These are phyloP conservation scores for Plasmopara halstedii DNA, from an alignment of 352 stramenopile genomes.

Conservation along the genomic window DNA sequence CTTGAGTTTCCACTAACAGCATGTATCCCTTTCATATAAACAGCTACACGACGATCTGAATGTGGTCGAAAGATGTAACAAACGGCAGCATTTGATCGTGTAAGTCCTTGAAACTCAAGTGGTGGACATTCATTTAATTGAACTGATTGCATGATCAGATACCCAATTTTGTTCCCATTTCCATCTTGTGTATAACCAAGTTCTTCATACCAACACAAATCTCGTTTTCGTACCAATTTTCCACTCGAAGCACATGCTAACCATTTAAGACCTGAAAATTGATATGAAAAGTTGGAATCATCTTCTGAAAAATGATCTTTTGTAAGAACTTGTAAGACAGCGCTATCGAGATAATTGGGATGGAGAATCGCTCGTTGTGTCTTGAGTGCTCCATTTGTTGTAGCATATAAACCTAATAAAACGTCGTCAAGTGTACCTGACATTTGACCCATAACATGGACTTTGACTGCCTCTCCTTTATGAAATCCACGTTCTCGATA, in stretches of 20 bases:
- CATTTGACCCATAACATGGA: constrained; percentile 43
- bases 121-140: constrained; percentile 41
- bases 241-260: constrained; percentile 32
- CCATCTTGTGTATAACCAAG: constrained; percentile 41
- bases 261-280: constrained; percentile 58
- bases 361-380: constrained; percentile 61
- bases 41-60: constrained; percentile 34
- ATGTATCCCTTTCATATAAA: constrained; percentile 63
- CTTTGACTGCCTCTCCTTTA: constrained; percentile 42
- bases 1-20: constrained; percentile 43
- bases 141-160: constrained; percentile 53
- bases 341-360: constrained; percentile 42
- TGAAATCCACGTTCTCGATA: constrained; percentile 48
- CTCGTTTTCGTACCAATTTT: constrained; percentile 58
- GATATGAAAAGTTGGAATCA: constrained; percentile 42
- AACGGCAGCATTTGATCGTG: constrained; percentile 40
- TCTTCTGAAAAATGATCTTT: constrained; percentile 43
- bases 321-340: constrained; percentile 50
- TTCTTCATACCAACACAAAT: constrained; percentile 60
- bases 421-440: constrained; percentile 47
- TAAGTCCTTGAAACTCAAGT: constrained; percentile 48
- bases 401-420: constrained; percentile 50
- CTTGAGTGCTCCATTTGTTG: constrained; percentile 38
- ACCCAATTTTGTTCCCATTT: constrained; percentile 49
- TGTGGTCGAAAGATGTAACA: constrained; percentile 59